phyloP scores from a whole-genome alignment of 1,284 basidiomycete species.

The Rhodotorula sp. region DNA sequence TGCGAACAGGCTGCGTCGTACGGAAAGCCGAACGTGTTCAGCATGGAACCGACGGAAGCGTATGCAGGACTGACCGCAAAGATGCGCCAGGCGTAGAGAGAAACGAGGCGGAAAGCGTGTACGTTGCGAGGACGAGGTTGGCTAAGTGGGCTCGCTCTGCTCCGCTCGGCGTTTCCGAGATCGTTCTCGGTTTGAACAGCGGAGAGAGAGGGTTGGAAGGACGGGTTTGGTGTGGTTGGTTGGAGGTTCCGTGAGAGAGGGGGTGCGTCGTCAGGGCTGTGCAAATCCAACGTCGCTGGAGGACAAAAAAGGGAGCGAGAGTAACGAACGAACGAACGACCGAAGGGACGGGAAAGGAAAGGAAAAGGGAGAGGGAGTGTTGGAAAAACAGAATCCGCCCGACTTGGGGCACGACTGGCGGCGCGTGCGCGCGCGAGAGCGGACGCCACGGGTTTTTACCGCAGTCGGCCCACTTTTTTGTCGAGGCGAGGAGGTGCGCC shows the following conservation, averaged over 20 bases:
- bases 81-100: background rate
- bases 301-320: background rate
- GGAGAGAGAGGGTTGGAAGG: background rate
- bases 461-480: too few relatives aligned
- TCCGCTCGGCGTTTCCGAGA: too few relatives aligned
- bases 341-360: background rate
- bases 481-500: too few relatives aligned
- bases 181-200: background rate
- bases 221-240: constrained; percentile 2
- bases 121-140: background rate
- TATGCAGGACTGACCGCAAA: background rate
- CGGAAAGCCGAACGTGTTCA: too few relatives aligned
- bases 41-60: too few relatives aligned
- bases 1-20: background rate
- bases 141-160: constrained; percentile 8
- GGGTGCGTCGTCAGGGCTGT: background rate
- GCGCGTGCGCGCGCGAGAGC: too few relatives aligned
- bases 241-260: too few relatives aligned
- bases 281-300: background rate
- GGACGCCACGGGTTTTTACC: too few relatives aligned
- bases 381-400: too few relatives aligned
- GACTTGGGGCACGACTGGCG: too few relatives aligned
- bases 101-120: too few relatives aligned
- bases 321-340: background rate
- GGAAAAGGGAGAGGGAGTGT: background rate